These are phyloP conservation scores for Ceratocystis cacaofunesta DNA, from an alignment of 2,329 filamentous ascomycete genomes.

Conservation along the genomic window DNA sequence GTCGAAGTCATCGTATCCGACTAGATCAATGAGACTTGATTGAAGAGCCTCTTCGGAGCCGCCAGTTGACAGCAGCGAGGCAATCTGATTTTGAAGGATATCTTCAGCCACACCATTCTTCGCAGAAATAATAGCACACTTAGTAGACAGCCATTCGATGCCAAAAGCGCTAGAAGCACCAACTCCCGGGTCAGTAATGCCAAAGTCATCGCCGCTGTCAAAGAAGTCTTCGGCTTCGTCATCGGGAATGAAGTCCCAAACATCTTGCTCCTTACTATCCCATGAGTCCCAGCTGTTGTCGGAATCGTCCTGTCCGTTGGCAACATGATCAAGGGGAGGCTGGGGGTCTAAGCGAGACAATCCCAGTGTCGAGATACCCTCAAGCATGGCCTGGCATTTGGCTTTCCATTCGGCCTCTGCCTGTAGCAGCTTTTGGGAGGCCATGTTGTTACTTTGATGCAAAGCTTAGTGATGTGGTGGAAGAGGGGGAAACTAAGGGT, in stretches of 20 bases:
- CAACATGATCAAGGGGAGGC: slow-evolving; percentile 20
- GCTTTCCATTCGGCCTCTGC: slow-evolving; percentile 52
- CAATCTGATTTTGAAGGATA: slow-evolving; percentile 64
- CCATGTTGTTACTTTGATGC: not conserved
- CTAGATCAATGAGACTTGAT: slow-evolving; percentile 70
- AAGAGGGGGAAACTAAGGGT: not conserved
- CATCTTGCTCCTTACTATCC: slow-evolving; percentile 56
- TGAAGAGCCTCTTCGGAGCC: slow-evolving; percentile 73
- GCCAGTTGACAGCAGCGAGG: slow-evolving; percentile 55
- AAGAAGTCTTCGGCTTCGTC: slow-evolving; percentile 47
- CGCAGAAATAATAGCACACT: slow-evolving; percentile 51
- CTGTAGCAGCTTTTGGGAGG: not conserved
- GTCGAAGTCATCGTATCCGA: slow-evolving; percentile 88
- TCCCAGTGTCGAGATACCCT: slow-evolving; percentile 61
- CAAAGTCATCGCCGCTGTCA: slow-evolving; percentile 20
- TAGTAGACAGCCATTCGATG: slow-evolving; percentile 53
- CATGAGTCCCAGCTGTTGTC: slow-evolving; percentile 39
- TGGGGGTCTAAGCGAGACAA: slow-evolving; percentile 30
- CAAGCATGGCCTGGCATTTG: slow-evolving; percentile 73
- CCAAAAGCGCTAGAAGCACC: slow-evolving; percentile 31
- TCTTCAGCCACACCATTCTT: slow-evolving; percentile 52
- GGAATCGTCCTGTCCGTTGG: slow-evolving; percentile 34
- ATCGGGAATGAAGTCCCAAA: slow-evolving; percentile 85
- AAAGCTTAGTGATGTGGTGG: not conserved
- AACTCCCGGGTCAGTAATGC: slow-evolving; percentile 24